A percentile compares a stretch with the other conserved stretches of the same genome.
Evolutionary conservation across 768 basidiomycete genomes (phyloP).

Genomic region (Tephrocybe sp.): DNA sequence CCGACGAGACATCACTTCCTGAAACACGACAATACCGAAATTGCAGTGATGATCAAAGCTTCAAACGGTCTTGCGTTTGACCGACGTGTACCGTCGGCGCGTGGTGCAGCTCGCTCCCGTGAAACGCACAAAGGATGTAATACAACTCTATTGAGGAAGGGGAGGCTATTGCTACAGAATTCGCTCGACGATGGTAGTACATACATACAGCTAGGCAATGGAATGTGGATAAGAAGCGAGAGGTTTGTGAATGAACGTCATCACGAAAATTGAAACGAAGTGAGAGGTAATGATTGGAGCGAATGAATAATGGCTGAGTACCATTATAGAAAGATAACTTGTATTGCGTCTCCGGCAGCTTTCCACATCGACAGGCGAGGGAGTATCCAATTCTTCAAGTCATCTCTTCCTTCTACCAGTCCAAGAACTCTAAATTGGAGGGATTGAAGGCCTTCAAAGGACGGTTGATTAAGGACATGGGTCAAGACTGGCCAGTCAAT

Average conservation of each 20-base stretch:
- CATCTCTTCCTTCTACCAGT: conserved; percentile 24
- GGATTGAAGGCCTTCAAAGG: conserved; percentile 12
- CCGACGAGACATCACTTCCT: not conserved
- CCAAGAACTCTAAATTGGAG: conserved; percentile 31
- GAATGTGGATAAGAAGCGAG: not conserved
- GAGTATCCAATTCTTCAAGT: conserved; percentile 25
- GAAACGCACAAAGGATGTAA: too few species aligned
- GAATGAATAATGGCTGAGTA: not conserved
- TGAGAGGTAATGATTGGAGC: not conserved
- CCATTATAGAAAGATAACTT: not conserved
- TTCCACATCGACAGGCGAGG: conserved; percentile 18
- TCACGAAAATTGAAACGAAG: not conserved
- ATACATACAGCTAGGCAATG: not conserved
- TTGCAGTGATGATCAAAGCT: too few species aligned
- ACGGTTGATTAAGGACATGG: conserved; percentile 15
- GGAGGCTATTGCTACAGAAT: not conserved
- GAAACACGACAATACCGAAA: not conserved
- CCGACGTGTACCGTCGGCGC: too few species aligned
- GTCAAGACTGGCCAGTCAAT: conserved; percentile 30
- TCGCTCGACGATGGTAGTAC: not conserved
- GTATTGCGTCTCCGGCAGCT: not conserved
- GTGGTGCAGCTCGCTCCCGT: too few species aligned
- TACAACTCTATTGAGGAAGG: too few species aligned
- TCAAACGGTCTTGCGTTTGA: too few species aligned
- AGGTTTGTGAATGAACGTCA: too few species aligned